phyloP scores from a whole-genome alignment of 148 eudicot genomes.

The Euryodendron excelsum region DNA sequence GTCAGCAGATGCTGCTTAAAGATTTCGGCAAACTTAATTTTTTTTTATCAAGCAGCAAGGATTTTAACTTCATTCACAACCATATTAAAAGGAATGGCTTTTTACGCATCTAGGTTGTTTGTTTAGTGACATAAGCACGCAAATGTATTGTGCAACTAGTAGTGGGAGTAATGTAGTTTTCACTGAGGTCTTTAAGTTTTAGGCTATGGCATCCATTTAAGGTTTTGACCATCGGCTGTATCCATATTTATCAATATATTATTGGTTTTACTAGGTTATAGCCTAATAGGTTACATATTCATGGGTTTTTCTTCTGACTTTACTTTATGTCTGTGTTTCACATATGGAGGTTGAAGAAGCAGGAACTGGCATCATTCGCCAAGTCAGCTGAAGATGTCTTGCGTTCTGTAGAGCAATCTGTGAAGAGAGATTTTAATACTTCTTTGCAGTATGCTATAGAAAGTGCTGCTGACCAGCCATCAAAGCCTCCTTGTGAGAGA shows the following conservation, averaged over 20 bases:
- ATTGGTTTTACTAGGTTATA: background rate
- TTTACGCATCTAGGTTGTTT: background rate
- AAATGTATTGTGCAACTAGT: background rate
- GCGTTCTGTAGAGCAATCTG: constrained; percentile 53
- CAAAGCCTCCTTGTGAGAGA: constrained; percentile 46
- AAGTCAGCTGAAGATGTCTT: constrained; percentile 46
- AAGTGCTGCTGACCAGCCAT: constrained; percentile 28
- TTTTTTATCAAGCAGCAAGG: background rate
- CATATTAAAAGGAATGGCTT: background rate
- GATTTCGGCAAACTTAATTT: background rate
- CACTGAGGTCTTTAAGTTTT: background rate
- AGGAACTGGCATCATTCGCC: constrained; percentile 60
- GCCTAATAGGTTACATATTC: background rate
- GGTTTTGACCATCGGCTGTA: background rate
- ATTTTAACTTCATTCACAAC: background rate
- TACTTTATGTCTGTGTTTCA: background rate
- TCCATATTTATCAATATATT: background rate
- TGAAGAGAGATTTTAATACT: constrained; percentile 31
- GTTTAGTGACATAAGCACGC: background rate
- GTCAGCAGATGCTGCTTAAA: too few relatives aligned
- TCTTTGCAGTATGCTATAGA: constrained; percentile 26
- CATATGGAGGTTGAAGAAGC: constrained; percentile 53
- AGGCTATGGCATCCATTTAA: background rate
- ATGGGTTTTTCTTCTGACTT: background rate
- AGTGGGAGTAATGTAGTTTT: background rate